Conservation (phyloP, 352 stramenopile species). For the Pythium aquatile region DNA sequence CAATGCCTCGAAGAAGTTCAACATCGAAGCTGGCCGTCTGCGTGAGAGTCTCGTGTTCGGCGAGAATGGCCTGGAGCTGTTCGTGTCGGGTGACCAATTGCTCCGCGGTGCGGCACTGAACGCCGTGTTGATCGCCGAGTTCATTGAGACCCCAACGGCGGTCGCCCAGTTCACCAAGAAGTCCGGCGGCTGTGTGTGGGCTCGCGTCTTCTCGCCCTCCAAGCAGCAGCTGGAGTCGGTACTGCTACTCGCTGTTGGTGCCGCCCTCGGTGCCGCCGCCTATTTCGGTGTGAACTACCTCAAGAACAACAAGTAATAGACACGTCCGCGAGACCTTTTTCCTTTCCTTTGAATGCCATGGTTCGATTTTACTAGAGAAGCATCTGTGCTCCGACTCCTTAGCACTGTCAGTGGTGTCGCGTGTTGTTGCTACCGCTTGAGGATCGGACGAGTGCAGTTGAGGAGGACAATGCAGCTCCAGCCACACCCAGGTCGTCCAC, state of each 20-base stretch:
- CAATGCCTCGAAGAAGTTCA: slow-evolving; percentile 96
- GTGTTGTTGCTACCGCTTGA: slow-evolving; percentile 24
- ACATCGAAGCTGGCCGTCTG: slow-evolving; percentile 97
- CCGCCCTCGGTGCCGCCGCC: slow-evolving; percentile 38
- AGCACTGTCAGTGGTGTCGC: slow-evolving; percentile 29
- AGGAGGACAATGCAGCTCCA: slow-evolving; percentile 33
- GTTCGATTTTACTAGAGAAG: too few species aligned
- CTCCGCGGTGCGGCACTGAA: slow-evolving; percentile 96
- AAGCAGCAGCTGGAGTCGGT: slow-evolving; percentile 12
- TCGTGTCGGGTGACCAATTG: slow-evolving; percentile 97
- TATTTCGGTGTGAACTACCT: slow-evolving; percentile 34
- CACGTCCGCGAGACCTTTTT: neutral
- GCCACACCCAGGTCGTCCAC: slow-evolving; percentile 38
- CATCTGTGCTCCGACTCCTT: neutral
- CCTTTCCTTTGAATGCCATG: slow-evolving; percentile 5
- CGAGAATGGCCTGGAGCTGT: slow-evolving; percentile 96
- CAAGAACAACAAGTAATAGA: slow-evolving; percentile 48
- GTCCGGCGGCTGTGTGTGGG: slow-evolving; percentile 1
- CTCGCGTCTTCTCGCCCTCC: neutral
- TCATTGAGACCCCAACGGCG: slow-evolving; percentile 63
- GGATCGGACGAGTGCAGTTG: slow-evolving; percentile 32
- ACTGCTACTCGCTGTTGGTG: slow-evolving; percentile 35
- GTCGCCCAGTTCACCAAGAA: slow-evolving; percentile 76
- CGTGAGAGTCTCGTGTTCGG: slow-evolving; percentile 95
- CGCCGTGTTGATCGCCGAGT: slow-evolving; percentile 96